Base-by-base conservation (phyloP, 2,329 filamentous ascomycete genomes). In the Zymoseptoria crescenta region DNA sequence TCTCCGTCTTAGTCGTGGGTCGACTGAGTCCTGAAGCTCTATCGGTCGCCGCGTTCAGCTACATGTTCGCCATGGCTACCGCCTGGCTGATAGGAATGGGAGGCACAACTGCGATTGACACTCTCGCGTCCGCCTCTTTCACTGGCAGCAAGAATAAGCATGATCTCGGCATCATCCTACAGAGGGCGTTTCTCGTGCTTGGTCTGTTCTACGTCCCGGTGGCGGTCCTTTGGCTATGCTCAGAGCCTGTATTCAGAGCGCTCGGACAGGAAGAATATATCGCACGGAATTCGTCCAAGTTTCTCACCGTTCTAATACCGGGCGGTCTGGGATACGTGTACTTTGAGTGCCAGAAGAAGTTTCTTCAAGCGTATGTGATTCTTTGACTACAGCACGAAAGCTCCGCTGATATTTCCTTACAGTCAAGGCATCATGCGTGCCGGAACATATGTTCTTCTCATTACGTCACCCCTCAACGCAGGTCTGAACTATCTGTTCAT, bases 61-160 rank as follows among this genome's bases (percentile, higher is more conserved):
- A 94, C 77, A 96, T 96, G 91, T 96, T 96, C 67, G 91, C 91
- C 57, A 91, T 93, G 88, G 86, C 88, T 21, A 91, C 89, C 0
- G 91, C 86, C 0, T 95, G 91, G 90, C 81, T 96, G 45, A 88
- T 96, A 60, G 91, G 87, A 0, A 81, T 96, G 3, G 91, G 91
- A 28, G 91, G 91, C 7, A 92, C 89, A 0, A 96, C 89, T 1
- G 91, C 91, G 0, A 81, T 96, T 50, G 91, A 96, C 72, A 96
- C 91, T 0, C 77, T 96, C 24, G 90, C 89, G 1, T 92, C 89
- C 0, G 89, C 87, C 52, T 87, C 86, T 51, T 96, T 91, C 72
- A 96, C 91, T 0, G 88, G 88, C 0, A 89, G 88, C 62, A 83
- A 85, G 64, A 87, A 93, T 72, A 90, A 87, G 61, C 83, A 89